Percentiles rank a stretch among this genome's conserved stretches.
Evolutionary conservation across 2,329 filamentous ascomycete species (phyloP).

Genomic region (Tolypocladium amazonense): DNA sequence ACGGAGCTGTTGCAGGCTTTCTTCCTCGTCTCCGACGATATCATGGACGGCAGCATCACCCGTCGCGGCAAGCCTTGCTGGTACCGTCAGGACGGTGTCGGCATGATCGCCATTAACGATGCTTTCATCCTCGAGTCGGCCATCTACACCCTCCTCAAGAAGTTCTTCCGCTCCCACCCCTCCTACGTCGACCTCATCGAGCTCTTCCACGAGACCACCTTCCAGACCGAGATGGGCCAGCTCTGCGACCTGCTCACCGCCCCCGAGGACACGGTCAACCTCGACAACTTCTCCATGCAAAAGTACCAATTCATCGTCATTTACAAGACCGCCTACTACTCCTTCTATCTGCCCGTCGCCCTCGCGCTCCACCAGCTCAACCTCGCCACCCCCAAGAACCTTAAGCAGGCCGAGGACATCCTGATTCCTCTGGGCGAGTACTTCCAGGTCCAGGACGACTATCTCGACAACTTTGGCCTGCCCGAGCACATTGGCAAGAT

Average conservation of each 20-base stretch:
- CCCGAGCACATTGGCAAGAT: constrained; percentile 95
- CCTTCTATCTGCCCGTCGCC: constrained; percentile 94
- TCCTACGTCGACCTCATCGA: constrained; percentile 86
- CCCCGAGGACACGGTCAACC: constrained; percentile 84
- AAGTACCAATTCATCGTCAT: constrained; percentile 98
- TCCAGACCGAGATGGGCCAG: constrained; percentile 94
- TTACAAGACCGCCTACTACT: constrained; percentile 99
- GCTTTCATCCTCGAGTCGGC: constrained; percentile 86
- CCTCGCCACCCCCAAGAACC: constrained; percentile 76
- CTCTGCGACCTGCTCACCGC: constrained; percentile 90
- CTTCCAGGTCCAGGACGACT: constrained; percentile 99
- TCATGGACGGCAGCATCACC: constrained; percentile 95
- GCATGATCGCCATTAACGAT: constrained; percentile 97
- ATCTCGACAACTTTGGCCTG: constrained; percentile 93
- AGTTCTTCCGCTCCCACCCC: constrained; percentile 81
- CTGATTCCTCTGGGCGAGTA: constrained; percentile 97
- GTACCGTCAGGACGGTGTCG: constrained; percentile 83
- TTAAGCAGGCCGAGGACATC: constrained; percentile 81
- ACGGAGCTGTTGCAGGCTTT: constrained; percentile 97
- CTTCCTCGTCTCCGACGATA: constrained; percentile 97
- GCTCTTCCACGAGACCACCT: constrained; percentile 89
- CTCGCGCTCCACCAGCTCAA: constrained; percentile 79
- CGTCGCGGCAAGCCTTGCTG: constrained; percentile 91
- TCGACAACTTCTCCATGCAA: constrained; percentile 88
- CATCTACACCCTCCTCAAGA: constrained; percentile 88